Base-by-base conservation (phyloP, 192 early-diverging fungal genomes). In the Backusella circina region DNA sequence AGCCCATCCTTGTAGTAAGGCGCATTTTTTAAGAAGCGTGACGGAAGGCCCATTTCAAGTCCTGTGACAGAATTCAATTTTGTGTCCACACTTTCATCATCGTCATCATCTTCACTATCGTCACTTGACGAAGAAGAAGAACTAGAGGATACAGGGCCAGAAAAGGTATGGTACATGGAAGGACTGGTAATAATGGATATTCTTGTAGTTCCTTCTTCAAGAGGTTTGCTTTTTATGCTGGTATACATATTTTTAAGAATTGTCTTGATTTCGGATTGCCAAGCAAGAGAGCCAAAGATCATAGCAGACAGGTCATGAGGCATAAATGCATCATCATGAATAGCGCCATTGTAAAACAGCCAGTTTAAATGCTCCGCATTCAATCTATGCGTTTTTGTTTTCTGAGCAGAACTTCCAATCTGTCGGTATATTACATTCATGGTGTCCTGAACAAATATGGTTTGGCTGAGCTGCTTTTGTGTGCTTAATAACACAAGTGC, bases 401-500 rank as follows among this genome's bases (percentile, higher is more conserved):
- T 37, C 3, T 50, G 32, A 36, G 12, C n/a, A 21, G 39, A 13
- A 10, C 31, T 23, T 23, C 70, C 13, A 51, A 39, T 57, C 3
- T 87, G 86, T 2, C 78, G 65, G 36, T 72, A 78, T 37, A 89
- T 76, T 0, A 78, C 75, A 12, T 77, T 70, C 67, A 93, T 89
- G 0, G 93, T 94, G 70, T 94, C 92, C 36, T 88, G 82, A 21
- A 93, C 83, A 78, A 93, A 94, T 32, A 88, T 84, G 15, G 88
- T 88, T 57, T 86, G 83, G 0, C 91, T 88, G 90, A 97, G 95
- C 51, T 91, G 90, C 36, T 89, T 89, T 39, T 76, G 84, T 2
- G 96, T 97, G 78, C 96, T 97, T 6, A 98, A 86, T 69, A 98
- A 74, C 75, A 98, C 77, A 13, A 95, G 75, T 16, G 95, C 95